Percentiles rank a stretch among this genome's conserved stretches.
Evolutionary conservation across 768 basidiomycete species (phyloP).

Genomic region (Cyathus striatus): DNA sequence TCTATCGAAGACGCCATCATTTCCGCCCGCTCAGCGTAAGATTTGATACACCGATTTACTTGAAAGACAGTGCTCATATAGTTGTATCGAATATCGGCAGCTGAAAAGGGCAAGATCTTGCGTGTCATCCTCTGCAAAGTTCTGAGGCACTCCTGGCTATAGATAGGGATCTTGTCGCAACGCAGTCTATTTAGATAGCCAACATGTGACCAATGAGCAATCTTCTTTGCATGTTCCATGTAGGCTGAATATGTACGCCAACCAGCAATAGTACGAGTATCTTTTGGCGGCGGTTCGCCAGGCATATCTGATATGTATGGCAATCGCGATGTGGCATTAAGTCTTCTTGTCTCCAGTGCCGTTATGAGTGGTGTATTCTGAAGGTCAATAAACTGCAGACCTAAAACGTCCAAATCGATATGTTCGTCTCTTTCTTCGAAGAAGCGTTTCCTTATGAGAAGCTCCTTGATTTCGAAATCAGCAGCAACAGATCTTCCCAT

Average conservation of each 20-base stretch:
- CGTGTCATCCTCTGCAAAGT: slow-evolving; percentile 29
- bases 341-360: slow-evolving; percentile 44
- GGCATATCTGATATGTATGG: slow-evolving; percentile 49
- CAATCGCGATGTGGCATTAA: slow-evolving; percentile 57
- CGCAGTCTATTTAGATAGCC: slow-evolving; percentile 72
- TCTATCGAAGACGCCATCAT: slow-evolving; percentile 52
- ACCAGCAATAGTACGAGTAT: slow-evolving; percentile 71
- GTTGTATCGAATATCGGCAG: slow-evolving; percentile 26
- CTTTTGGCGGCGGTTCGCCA: slow-evolving; percentile 65
- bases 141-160: slow-evolving; percentile 41
- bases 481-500: slow-evolving; percentile 72
- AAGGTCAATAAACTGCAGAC: slow-evolving; percentile 54
- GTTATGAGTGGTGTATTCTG: slow-evolving; percentile 51
- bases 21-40: slow-evolving; percentile 55
- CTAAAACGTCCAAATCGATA: slow-evolving; percentile 59
- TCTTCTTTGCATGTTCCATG: slow-evolving; percentile 40
- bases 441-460: slow-evolving; percentile 76
- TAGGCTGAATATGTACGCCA: slow-evolving; percentile 53
- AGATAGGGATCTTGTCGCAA: slow-evolving; percentile 46
- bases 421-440: slow-evolving; percentile 47
- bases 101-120: slow-evolving; percentile 49
- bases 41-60: slow-evolving; percentile 51
- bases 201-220: slow-evolving; percentile 65
- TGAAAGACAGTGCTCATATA: slow-evolving; percentile 39
- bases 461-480: slow-evolving; percentile 81